Percentiles rank a stretch among this genome's conserved stretches.
These are phyloP conservation scores for Ambrosia trifida DNA, from an alignment of 129 eudicot genomes.

Conservation along the genomic window DNA sequence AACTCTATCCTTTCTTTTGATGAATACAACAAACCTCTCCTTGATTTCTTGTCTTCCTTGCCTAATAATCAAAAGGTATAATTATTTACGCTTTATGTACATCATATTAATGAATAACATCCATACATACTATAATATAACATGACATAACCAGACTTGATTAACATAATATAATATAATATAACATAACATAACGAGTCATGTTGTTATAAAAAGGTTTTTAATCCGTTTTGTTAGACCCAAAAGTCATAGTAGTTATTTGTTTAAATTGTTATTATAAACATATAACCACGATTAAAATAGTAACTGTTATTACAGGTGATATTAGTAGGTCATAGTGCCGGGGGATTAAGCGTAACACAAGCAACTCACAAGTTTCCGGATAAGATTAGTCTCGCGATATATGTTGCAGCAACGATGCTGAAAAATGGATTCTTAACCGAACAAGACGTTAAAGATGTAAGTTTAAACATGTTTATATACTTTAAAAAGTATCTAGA, in stretches of 20 bases:
- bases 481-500: not conserved
- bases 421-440: constrained; percentile 40
- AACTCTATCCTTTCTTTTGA: constrained; percentile 42
- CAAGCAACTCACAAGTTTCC: constrained; percentile 39
- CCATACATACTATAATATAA: not conserved
- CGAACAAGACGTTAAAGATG: constrained; percentile 38
- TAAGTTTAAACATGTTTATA: constrained; percentile 16
- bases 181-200: not conserved
- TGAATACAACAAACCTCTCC: constrained; percentile 45
- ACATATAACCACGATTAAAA: not conserved
- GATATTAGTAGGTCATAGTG: constrained; percentile 51
- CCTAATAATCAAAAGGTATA: constrained; percentile 45
- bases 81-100: constrained; percentile 8
- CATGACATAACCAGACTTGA: no score
- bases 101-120: not conserved
- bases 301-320: constrained; percentile 24
- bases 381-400: constrained; percentile 31
- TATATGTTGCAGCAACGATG: constrained; percentile 50
- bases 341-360: constrained; percentile 48
- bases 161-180: not conserved
- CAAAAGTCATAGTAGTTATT: not conserved
- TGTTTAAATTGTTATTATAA: constrained; percentile 12
- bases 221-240: not conserved
- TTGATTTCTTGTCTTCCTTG: constrained; percentile 42
- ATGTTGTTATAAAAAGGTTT: not conserved